These are phyloP conservation scores for Brassica napus DNA, from an alignment of 345 rosid genomes.

Conservation along the genomic window Da-Ae NC_063451.1:29762501-29763000, in stretches of 20 bases:
- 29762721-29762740: constrained; percentile 16
- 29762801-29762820: constrained; percentile 70
- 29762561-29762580: constrained; percentile 42
- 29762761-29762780: constrained; percentile 23
- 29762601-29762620: constrained; percentile 34
- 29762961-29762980: background rate
- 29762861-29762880: constrained; percentile 54
- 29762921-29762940: background rate
- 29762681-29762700: constrained; percentile 12
- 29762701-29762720: constrained; percentile 2
- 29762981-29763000: constrained; percentile 38
- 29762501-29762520: constrained; percentile 43
- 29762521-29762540: constrained; percentile 35
- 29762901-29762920: constrained; percentile 60
- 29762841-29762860: constrained; percentile 23
- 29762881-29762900: constrained; percentile 89
- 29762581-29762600: constrained; percentile 10
- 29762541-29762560: constrained; percentile 32
- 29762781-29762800: constrained; percentile 52
- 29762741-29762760: constrained; percentile 13
- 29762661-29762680: constrained; percentile 25
- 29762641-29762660: constrained; percentile 21
- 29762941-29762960: background rate
- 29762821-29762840: constrained; percentile 46
- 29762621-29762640: constrained; percentile 37